Conservation (phyloP, 306 rosid genomes). For the Trifolium dubium region DNA sequence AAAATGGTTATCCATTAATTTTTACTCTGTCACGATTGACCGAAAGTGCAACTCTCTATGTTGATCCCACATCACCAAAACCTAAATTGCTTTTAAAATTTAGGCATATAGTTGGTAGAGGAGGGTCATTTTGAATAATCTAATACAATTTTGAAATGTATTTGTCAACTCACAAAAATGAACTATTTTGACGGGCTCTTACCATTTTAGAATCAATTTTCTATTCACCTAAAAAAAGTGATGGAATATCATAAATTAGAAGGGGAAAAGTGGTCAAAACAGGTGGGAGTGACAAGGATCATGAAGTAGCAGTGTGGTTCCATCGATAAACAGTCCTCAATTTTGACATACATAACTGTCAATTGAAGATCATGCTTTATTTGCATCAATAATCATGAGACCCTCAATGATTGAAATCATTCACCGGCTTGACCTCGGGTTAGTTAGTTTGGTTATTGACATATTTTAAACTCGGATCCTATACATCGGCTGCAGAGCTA, state of each 20-base stretch:
- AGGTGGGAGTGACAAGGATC: too few species aligned
- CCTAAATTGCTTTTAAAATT: not conserved
- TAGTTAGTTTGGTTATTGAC: slow-evolving; percentile 27
- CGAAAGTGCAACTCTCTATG: not conserved
- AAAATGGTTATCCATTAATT: not conserved
- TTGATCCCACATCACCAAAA: not conserved
- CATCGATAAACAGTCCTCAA: too few species aligned
- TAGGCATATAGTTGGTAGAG: not conserved
- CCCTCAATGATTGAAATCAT: slow-evolving; percentile 3
- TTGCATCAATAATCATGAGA: not conserved
- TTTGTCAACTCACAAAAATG: too few species aligned
- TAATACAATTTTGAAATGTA: too few species aligned
- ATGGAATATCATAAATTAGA: not conserved
- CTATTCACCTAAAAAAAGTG: not conserved
- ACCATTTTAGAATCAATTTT: not conserved
- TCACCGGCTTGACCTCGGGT: not conserved
- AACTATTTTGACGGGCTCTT: not conserved
- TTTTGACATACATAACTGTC: slow-evolving; percentile 7
- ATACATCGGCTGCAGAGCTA: not conserved
- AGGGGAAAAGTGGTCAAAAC: not conserved
- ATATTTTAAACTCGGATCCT: not conserved
- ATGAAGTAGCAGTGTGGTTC: too few species aligned
- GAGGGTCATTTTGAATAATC: too few species aligned
- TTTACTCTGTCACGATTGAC: not conserved
- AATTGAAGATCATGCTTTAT: slow-evolving; percentile 2